Evolutionary conservation across 1,284 basidiomycete species (phyloP).

Genomic region (Pisolithus thermaeus): DNA sequence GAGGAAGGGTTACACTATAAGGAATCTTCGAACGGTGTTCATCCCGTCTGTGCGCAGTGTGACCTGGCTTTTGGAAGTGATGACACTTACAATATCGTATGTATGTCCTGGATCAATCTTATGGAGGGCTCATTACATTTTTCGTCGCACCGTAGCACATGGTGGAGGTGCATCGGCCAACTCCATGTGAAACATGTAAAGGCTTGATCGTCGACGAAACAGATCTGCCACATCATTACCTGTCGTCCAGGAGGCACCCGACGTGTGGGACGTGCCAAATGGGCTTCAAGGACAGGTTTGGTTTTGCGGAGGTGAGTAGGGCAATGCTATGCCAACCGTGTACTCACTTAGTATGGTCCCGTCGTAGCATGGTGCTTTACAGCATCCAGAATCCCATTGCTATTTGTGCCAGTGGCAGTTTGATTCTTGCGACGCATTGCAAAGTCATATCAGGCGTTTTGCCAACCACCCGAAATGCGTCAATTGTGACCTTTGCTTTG

Average conservation of each 20-base stretch:
- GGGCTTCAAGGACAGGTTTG: conserved; percentile 24
- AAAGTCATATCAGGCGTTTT: too few species aligned
- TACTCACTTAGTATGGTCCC: conserved; percentile 8
- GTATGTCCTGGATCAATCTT: conserved; percentile 13
- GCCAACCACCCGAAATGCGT: conserved; percentile 27
- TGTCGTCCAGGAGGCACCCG: conserved; percentile 22
- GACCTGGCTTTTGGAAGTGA: too few species aligned
- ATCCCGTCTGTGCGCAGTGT: too few species aligned
- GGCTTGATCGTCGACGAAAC: conserved; percentile 19
- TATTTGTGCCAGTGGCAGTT: too few species aligned
- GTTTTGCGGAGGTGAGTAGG: conserved; percentile 26
- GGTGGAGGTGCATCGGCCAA: conserved; percentile 21
- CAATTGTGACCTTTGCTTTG: conserved; percentile 24
- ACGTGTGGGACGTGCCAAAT: conserved; percentile 21
- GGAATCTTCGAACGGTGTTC: too few species aligned
- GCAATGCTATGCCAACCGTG: not conserved
- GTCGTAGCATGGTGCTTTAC: too few species aligned
- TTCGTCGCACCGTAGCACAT: conserved; percentile 17
- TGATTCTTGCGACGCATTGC: too few species aligned
- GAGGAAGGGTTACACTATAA: too few species aligned
- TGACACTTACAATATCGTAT: conserved; percentile 8
- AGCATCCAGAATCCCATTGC: too few species aligned
- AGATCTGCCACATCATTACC: conserved; percentile 22
- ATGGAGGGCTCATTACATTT: not conserved
- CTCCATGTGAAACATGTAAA: conserved; percentile 23